Percentiles rank a stretch among this genome's conserved stretches.
Conservation (phyloP, 495 filamentous ascomycete species). For the Darksidea phi region DNA sequence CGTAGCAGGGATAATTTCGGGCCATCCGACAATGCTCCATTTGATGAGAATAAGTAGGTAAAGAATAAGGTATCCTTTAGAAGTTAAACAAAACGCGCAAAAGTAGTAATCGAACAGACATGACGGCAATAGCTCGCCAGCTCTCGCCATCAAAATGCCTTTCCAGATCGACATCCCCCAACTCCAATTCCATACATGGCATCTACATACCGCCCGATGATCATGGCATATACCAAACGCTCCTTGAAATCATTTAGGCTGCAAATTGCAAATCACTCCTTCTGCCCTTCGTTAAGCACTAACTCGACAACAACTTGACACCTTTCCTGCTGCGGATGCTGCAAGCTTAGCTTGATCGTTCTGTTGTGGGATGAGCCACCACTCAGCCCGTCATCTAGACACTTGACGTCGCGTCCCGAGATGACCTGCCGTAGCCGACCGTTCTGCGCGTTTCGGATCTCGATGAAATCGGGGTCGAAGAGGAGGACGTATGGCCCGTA, state of each 20-base stretch:
- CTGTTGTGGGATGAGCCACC: conserved; percentile 39
- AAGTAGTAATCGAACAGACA: not conserved
- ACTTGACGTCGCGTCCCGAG: conserved; percentile 78
- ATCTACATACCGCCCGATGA: not conserved
- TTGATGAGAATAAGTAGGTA: not conserved
- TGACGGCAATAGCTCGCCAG: conserved; percentile 1
- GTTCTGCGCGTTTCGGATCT: conserved; percentile 95
- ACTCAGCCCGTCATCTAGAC: conserved; percentile 76
- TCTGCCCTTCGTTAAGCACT: conserved; percentile 90
- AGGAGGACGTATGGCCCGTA: conserved; percentile 52
- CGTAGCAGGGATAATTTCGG: too few relatives aligned
- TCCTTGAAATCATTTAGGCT: not conserved
- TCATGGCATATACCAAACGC: not conserved
- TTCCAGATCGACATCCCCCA: not conserved
- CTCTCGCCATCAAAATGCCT: not conserved
- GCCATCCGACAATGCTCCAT: too few relatives aligned
- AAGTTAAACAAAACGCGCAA: conserved; percentile 21
- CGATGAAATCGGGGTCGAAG: conserved; percentile 87
- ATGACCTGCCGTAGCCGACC: conserved; percentile 92
- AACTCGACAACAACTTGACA: conserved; percentile 88
- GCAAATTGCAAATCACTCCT: conserved; percentile 54
- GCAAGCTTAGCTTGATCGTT: conserved; percentile 92
- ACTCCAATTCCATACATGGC: conserved; percentile 6
- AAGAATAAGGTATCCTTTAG: conserved; percentile 12
- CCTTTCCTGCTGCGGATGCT: conserved; percentile 79